These are phyloP conservation scores for Tanacetum coccineum DNA, from an alignment of 129 eudicot species.

Conservation along the genomic window DNA sequence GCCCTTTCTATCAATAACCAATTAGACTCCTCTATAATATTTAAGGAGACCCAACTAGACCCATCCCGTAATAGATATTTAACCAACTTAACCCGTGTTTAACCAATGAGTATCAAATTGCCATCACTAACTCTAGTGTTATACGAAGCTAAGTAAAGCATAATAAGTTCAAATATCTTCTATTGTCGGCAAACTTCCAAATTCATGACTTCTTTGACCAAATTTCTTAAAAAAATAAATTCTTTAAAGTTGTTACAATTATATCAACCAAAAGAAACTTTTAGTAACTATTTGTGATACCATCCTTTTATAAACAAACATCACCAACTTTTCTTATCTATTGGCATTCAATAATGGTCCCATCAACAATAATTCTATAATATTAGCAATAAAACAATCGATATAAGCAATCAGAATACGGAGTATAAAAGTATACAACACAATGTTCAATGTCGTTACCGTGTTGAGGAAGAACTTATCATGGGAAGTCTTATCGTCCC, in stretches of 20 bases:
- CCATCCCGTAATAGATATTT: no score
- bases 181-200: background rate
- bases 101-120: background rate
- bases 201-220: background rate
- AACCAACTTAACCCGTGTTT: no score
- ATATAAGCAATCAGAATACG: conserved; percentile 3
- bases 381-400: background rate
- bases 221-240: background rate
- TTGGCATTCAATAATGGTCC: conserved; percentile 1
- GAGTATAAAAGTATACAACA: no score
- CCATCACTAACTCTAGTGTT: background rate
- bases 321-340: background rate
- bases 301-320: background rate
- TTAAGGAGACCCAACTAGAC: no score
- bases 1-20: no score
- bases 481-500: conserved; percentile 95
- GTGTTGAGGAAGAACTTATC: conserved; percentile 55
- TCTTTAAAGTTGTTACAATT: background rate
- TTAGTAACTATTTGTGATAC: background rate
- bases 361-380: background rate
- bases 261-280: background rate
- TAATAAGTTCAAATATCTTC: conserved; percentile 12
- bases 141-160: conserved; percentile 13
- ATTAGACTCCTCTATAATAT: no score
- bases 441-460: conserved; percentile 41